Base-by-base conservation (phyloP, 163 green algal genomes). In the Volvox carteri region DNA sequence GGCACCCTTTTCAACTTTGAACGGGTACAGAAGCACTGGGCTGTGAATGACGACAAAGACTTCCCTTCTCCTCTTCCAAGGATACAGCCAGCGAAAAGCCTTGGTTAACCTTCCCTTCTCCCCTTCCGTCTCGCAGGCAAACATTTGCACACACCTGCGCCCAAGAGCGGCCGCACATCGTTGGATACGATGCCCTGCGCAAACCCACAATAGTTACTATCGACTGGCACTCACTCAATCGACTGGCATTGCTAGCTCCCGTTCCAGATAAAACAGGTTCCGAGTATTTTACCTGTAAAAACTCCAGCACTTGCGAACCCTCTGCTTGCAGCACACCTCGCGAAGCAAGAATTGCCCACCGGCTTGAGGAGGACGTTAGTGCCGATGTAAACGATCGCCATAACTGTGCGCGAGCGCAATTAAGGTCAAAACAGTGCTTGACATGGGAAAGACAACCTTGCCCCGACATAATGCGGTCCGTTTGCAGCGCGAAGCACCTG, bases 171-270 rank as follows among this genome's bases (percentile, higher is more conserved):
- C 0, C 88, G 62, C 12, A 97, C 83, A 60, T 98, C 96, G 67
- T 98, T 98, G 1, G 95, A 97, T 0, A 97, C 86, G 30, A 98
- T 86, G 14, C 95, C 95, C 95, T 98, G 95, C 48, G 3, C 8
- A 46, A 67, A 6, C 28, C 28, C 7, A 23, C 28, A 23, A 30
- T 23, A 65, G 28, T 65, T 65, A 65, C 54, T 23, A 23, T n/a
- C n/a, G n/a, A n/a, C n/a, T n/a, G n/a, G n/a, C n/a, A 65, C 8
- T 5, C 54, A 23, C 54, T 65, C 54, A 11, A 65, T 23, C 8
- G 7, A 65, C 54, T 65, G 8, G n/a, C n/a, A n/a, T n/a, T n/a
- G n/a, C n/a, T n/a, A n/a, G n/a, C n/a, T n/a, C n/a, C n/a, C n/a
- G n/a, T n/a, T n/a, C n/a, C n/a, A n/a, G n/a, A n/a, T n/a, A n/a